Base-by-base conservation (phyloP, 2,329 filamentous ascomycete species). In the Calonectria montana region DNA sequence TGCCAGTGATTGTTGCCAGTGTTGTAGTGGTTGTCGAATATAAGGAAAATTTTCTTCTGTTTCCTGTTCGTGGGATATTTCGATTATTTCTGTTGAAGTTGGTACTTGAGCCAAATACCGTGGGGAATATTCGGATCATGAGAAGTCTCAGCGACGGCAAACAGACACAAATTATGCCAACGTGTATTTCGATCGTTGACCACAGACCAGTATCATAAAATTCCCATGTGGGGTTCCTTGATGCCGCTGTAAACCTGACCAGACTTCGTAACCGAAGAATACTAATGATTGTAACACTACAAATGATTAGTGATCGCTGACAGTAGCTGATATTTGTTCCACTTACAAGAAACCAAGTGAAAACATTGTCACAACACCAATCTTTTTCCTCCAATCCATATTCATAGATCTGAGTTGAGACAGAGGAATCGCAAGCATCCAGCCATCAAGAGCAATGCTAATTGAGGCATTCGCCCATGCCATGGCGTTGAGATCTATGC, bases 241-340 rank as follows among this genome's bases (percentile, higher is more conserved):
- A 55, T 13, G 16, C 15, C 3, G 29, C 48, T 21, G 27, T 21
- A 21, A 55, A 53, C 9, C 5, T 53, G 27, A 31, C 48, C 7
- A 53, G 27, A 16, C 48, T 53, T 15, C 9, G 25, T 12, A 53
- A 6, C 16, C 48, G 48, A 16, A 53, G 48, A 53, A 53, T 53
- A 9, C 48, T 53, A 16, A 53, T 31, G 9, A 53, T 53, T 3
- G 48, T 35, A n/a, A 55, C 27, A 35, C 48, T 55, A 31, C 2
- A 13, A 55, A 35, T 31, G 2, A 21, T 55, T 4, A 55, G 18
- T 55, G 2, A 0, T 10, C n/a, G 5, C 27, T 21, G 2, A 9
- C 2, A 13, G 1, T 1, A 4, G 18, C 13, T 1, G 2, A 18
- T 3, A 55, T 21, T 13, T 3, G n/a, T n/a, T n/a, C 9, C 15